A percentile compares a stretch with the other conserved stretches of the same genome.
These are phyloP conservation scores for Brassica juncea DNA, from an alignment of 345 rosid species.

Conservation along the genomic window DNA sequence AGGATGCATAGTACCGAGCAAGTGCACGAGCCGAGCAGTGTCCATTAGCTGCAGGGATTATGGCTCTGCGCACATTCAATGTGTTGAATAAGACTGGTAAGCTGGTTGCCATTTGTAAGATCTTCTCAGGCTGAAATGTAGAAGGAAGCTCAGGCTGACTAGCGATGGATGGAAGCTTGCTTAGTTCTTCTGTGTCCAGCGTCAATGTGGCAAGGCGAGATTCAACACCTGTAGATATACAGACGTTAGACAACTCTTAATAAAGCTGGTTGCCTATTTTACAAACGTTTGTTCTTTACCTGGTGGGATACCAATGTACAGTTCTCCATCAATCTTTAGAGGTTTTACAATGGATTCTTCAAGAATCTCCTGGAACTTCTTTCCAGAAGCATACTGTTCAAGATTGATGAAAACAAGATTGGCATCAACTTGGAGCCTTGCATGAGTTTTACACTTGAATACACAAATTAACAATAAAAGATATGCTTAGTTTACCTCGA, in stretches of 20 bases:
- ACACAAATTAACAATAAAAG: slow-evolving; percentile 13
- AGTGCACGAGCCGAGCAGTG: slow-evolving; percentile 98
- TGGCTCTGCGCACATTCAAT: slow-evolving; percentile 80
- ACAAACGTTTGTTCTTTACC: slow-evolving; percentile 15
- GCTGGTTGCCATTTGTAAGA: slow-evolving; percentile 42
- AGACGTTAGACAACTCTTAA: too few species aligned
- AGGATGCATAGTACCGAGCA: slow-evolving; percentile 93
- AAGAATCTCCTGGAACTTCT: slow-evolving; percentile 90
- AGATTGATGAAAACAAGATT: slow-evolving; percentile 11
- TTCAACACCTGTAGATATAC: slow-evolving; percentile 59
- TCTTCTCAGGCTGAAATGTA: slow-evolving; percentile 59
- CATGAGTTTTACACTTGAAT: background rate
- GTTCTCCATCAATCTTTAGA: slow-evolving; percentile 78
- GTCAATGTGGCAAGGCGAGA: slow-evolving; percentile 84
- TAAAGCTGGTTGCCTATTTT: too few species aligned
- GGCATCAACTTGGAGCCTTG: slow-evolving; percentile 2
- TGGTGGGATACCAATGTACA: slow-evolving; percentile 87
- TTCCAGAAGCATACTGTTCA: slow-evolving; percentile 83
- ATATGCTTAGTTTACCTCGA: slow-evolving; percentile 63
- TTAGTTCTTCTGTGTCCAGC: slow-evolving; percentile 61
- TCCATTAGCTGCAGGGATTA: slow-evolving; percentile 89
- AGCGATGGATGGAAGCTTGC: slow-evolving; percentile 46
- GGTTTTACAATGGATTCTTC: slow-evolving; percentile 76
- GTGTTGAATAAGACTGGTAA: slow-evolving; percentile 75
- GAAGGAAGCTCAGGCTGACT: slow-evolving; percentile 64